Evolutionary conservation across 164 flowering plant genomes (phyloP).

Genomic region (Amborella trichopoda): DNA sequence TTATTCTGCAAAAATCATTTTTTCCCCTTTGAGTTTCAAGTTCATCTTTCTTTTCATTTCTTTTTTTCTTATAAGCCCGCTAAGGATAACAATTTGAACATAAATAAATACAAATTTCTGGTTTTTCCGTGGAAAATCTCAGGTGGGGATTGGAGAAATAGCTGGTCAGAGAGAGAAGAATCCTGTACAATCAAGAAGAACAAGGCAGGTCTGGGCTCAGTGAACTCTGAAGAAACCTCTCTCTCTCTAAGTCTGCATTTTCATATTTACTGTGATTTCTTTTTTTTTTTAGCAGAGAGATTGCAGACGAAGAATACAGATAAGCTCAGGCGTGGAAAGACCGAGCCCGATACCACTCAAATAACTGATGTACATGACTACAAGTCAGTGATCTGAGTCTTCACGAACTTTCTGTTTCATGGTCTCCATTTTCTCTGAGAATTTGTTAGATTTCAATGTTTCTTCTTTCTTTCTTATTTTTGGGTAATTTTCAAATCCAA

Average conservation of each 20-base stretch:
- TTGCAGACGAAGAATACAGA: constrained; percentile 36
- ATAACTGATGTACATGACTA: constrained; percentile 69
- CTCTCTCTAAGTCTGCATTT: background rate
- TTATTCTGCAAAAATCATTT: background rate
- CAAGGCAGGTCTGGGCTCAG: constrained; percentile 60
- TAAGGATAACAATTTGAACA: no score
- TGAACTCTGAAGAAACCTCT: background rate
- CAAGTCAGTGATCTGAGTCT: no score
- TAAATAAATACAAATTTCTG: constrained; percentile 5
- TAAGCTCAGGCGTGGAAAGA: constrained; percentile 45
- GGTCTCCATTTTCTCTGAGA: background rate
- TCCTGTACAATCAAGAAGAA: constrained; percentile 84
- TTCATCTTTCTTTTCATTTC: background rate
- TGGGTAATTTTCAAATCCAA: no score
- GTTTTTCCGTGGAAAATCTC: constrained; percentile 8
- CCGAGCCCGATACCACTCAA: constrained; percentile 55
- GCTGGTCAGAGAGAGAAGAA: constrained; percentile 48
- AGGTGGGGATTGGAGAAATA: constrained; percentile 76
- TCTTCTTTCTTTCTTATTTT: no score
- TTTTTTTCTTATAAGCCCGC: background rate
- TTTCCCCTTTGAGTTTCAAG: background rate
- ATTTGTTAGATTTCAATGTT: no score
- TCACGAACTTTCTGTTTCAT: constrained; percentile 1
- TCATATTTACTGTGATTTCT: constrained; percentile 1
- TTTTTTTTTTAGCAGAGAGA: constrained; percentile 38